A percentile compares a stretch with the other conserved stretches of the same genome.
Conservation (phyloP, 2,329 filamentous ascomycete species). For the Niveomyces coronatus region DNA sequence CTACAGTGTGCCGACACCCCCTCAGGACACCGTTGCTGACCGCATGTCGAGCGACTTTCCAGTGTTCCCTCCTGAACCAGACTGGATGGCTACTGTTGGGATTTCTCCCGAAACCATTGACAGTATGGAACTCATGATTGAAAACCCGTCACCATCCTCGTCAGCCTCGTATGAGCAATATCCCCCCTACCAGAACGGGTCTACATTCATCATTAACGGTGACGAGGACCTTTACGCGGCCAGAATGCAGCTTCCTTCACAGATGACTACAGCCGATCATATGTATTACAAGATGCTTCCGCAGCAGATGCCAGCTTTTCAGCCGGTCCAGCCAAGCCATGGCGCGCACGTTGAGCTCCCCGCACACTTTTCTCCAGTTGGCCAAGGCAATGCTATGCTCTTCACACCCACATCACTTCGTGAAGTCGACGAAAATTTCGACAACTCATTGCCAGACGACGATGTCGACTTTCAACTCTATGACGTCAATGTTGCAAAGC, state of each 20-base stretch:
- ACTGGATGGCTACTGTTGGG: slow-evolving; percentile 31
- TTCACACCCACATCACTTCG: slow-evolving; percentile 54
- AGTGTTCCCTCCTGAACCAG: slow-evolving; percentile 34
- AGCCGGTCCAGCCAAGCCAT: slow-evolving; percentile 8
- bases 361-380: slow-evolving; percentile 57
- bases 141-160: slow-evolving; percentile 24
- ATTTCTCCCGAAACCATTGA: slow-evolving; percentile 26
- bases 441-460: slow-evolving; percentile 38
- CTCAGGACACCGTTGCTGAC: slow-evolving; percentile 33
- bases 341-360: slow-evolving; percentile 15
- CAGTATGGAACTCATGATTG: slow-evolving; percentile 29
- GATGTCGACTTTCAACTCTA: slow-evolving; percentile 58
- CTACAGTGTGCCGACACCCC: slow-evolving; percentile 47
- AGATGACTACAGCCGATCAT: slow-evolving; percentile 26
- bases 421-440: slow-evolving; percentile 56
- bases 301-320: slow-evolving; percentile 31
- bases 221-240: slow-evolving; percentile 55
- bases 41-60: slow-evolving; percentile 33
- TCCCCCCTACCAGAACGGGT: slow-evolving; percentile 49
- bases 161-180: slow-evolving; percentile 38
- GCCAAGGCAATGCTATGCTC: slow-evolving; percentile 58
- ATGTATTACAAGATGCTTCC: slow-evolving; percentile 35
- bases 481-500: slow-evolving; percentile 31
- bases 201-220: slow-evolving; percentile 50
- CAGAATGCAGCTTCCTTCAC: slow-evolving; percentile 45